Percentiles rank a stretch among this genome's conserved stretches.
Evolutionary conservation across 2,329 filamentous ascomycete species (phyloP).

Genomic region (Cytospora piceae): DNA sequence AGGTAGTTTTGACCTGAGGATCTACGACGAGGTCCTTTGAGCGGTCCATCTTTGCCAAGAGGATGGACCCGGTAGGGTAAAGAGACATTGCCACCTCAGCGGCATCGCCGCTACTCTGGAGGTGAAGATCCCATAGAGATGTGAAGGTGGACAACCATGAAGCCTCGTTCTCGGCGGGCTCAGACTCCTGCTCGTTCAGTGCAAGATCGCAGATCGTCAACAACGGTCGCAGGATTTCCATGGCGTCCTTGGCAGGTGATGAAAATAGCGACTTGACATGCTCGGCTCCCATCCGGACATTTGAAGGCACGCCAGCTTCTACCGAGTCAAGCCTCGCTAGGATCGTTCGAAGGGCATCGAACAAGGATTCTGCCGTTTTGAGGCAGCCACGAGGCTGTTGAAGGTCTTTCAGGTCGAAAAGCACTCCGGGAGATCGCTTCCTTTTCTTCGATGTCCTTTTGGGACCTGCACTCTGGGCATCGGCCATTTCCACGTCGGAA

Average conservation of each 20-base stretch:
- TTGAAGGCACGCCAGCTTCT: conserved; percentile 38
- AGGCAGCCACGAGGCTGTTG: conserved; percentile 47
- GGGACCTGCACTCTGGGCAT: conserved; percentile 34
- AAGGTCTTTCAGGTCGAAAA: conserved; percentile 48
- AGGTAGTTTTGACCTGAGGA: conserved; percentile 40
- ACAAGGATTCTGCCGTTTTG: conserved; percentile 51
- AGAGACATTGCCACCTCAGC: conserved; percentile 53
- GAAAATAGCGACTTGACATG: conserved; percentile 62
- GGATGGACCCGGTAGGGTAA: conserved; percentile 44
- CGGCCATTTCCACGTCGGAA: conserved; percentile 36
- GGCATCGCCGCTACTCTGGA: conserved; percentile 53
- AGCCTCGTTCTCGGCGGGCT: conserved; percentile 44
- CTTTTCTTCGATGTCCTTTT: conserved; percentile 45
- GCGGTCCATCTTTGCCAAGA: conserved; percentile 48
- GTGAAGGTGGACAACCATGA: conserved; percentile 53
- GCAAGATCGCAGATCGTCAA: conserved; percentile 50
- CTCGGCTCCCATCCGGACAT: conserved; percentile 58
- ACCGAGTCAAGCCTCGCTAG: conserved; percentile 49
- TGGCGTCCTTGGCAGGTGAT: conserved; percentile 51
- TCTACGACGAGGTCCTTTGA: conserved; percentile 32
- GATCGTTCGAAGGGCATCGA: conserved; percentile 51
- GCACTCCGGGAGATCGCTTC: conserved; percentile 46
- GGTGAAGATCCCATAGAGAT: conserved; percentile 57
- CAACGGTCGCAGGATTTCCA: conserved; percentile 50
- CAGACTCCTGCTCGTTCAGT: conserved; percentile 39